Percentiles rank a stretch among this genome's conserved stretches.
phyloP scores from a whole-genome alignment of 78 protist genomes.

The Diacronema lutheri region DNA sequence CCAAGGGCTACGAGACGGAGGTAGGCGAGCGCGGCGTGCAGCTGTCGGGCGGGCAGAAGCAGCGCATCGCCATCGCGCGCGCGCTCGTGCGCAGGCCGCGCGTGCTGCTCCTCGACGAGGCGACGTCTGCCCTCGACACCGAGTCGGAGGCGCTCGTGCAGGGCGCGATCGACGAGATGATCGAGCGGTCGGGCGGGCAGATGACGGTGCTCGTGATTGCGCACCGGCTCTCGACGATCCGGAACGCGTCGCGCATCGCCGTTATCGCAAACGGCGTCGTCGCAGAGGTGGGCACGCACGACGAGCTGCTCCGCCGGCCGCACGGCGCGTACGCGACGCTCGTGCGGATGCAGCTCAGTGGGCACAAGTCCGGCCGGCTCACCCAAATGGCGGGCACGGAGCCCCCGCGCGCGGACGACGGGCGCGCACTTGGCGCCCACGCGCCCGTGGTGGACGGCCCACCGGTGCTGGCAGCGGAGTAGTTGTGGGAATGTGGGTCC shows the following conservation, averaged over 20 bases:
- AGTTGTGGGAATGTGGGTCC: too few relatives aligned
- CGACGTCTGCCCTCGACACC: constrained; percentile 71
- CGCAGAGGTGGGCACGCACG: background rate
- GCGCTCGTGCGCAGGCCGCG: constrained; percentile 45
- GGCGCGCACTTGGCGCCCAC: too few relatives aligned
- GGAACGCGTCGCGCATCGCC: background rate
- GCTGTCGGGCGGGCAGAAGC: constrained; percentile 89
- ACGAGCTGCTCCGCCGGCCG: background rate
- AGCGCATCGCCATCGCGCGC: constrained; percentile 74
- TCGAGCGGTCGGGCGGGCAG: background rate
- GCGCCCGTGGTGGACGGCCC: too few relatives aligned
- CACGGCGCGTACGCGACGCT: background rate
- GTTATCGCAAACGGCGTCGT: background rate
- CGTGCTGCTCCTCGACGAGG: constrained; percentile 55
- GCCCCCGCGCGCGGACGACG: too few relatives aligned
- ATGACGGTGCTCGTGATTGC: constrained; percentile 12
- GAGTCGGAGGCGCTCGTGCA: constrained; percentile 64
- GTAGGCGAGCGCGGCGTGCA: constrained; percentile 84
- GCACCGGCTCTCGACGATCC: constrained; percentile 12
- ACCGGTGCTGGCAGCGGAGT: too few relatives aligned
- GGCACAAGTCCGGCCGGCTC: too few relatives aligned
- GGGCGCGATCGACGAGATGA: constrained; percentile 28
- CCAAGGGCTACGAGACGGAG: constrained; percentile 67
- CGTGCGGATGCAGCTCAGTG: too few relatives aligned
- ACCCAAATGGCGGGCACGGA: too few relatives aligned